Evolutionary conservation across 2,329 filamentous ascomycete genomes (phyloP).

Genomic region (Fusarium lateritium): DNA sequence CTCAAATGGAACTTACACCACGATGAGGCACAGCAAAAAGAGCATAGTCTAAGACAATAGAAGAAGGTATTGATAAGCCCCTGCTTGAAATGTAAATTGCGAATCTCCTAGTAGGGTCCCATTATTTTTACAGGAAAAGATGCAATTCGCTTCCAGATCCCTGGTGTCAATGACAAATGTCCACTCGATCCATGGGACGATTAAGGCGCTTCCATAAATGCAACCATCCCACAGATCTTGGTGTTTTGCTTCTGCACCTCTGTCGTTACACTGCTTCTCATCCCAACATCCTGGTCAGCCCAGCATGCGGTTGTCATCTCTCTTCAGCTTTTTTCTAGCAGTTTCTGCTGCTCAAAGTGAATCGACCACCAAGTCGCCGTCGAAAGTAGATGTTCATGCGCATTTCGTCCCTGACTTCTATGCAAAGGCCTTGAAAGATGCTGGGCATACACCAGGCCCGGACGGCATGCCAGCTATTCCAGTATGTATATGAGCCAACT

Average conservation of each 20-base stretch:
- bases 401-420: constrained; percentile 25
- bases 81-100: not conserved
- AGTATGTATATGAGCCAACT: not conserved
- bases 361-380: not conserved
- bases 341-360: constrained; percentile 10
- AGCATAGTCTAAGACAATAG: too few species aligned
- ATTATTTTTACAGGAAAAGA: not conserved
- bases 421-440: constrained; percentile 11
- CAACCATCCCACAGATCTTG: too few species aligned
- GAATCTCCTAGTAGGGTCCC: not conserved
- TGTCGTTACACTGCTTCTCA: not conserved
- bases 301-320: constrained; percentile 4
- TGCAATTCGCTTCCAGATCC: not conserved
- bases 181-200: not conserved
- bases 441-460: constrained; percentile 1
- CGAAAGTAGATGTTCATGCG: constrained; percentile 20
- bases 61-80: not conserved
- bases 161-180: not conserved
- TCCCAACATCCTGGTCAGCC: accelerated
- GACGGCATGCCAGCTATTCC: constrained; percentile 25
- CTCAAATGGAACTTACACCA: too few species aligned
- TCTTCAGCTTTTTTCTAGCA: not conserved
- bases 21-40: too few species aligned
- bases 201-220: not conserved
- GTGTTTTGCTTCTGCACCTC: too few species aligned